Conservation (phyloP, 148 eudicot genomes). For the Cornus controversa region DNA sequence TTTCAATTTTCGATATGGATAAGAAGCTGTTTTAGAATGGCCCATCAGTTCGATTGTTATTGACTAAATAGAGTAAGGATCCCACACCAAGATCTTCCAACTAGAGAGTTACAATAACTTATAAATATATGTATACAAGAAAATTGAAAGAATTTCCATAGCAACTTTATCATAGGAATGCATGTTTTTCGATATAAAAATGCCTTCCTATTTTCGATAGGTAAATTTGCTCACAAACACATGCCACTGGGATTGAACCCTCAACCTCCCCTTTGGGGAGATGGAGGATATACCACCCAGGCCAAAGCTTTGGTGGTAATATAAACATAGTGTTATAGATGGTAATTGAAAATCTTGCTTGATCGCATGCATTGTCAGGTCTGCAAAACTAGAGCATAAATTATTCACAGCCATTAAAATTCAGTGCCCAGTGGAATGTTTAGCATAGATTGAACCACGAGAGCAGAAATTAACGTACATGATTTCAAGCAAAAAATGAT, state of each 20-base stretch:
- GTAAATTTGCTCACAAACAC: no score
- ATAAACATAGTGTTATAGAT: not conserved
- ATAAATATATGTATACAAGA: not conserved
- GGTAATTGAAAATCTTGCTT: not conserved
- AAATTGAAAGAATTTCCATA: no score
- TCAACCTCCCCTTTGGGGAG: no score
- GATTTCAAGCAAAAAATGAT: not conserved
- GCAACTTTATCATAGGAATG: not conserved
- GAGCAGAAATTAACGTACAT: not conserved
- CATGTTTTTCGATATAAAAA: no score
- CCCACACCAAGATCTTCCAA: not conserved
- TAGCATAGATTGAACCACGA: not conserved
- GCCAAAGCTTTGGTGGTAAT: no score
- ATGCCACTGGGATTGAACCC: no score
- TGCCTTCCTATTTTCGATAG: no score
- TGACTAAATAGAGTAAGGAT: not conserved
- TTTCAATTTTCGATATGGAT: not conserved
- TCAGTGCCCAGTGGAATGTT: not conserved
- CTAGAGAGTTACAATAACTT: not conserved
- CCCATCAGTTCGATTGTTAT: not conserved
- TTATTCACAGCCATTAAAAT: not conserved
- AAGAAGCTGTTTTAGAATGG: conserved; percentile 1
- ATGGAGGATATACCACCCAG: no score
- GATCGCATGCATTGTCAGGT: not conserved
- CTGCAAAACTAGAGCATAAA: not conserved